phyloP scores from a whole-genome alignment of 75 land plant genomes.

The Ceratopteris richardii region DNA sequence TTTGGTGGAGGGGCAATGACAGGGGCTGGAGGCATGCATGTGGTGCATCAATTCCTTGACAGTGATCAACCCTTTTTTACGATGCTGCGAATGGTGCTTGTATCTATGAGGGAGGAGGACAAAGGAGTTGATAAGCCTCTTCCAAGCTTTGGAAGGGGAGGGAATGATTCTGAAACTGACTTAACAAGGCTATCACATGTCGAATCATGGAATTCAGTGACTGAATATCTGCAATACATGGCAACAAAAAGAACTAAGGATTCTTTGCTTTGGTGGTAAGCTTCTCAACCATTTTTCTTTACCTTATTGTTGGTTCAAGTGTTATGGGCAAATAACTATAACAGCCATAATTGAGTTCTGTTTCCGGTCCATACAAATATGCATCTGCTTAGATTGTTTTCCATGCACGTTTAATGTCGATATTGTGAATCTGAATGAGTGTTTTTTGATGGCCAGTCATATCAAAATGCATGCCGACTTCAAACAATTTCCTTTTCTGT shows the following conservation, averaged over 20 bases:
- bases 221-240: not conserved
- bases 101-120: conserved; percentile 90
- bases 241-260: conserved; percentile 44
- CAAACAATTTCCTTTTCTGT: too few species aligned
- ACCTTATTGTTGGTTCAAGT: too few species aligned
- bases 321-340: too few species aligned
- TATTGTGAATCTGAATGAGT: too few species aligned
- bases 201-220: not conserved
- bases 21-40: conserved; percentile 90
- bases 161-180: conserved; percentile 3
- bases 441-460: too few species aligned
- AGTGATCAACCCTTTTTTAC: conserved; percentile 98
- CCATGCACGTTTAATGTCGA: too few species aligned
- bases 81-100: conserved; percentile 95
- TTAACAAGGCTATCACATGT: not conserved
- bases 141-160: conserved; percentile 23
- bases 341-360: too few species aligned
- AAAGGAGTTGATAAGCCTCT: conserved; percentile 48
- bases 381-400: too few species aligned
- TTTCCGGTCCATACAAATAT: too few species aligned
- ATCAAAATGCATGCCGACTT: too few species aligned
- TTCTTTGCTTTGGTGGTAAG: conserved; percentile 79
- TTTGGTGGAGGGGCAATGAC: conserved; percentile 92
- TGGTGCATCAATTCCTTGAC: conserved; percentile 86
- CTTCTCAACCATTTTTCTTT: too few species aligned